These are phyloP conservation scores for Penicillium sp. DNA, from an alignment of 2,329 filamentous ascomycete genomes.

Conservation along the genomic window DNA sequence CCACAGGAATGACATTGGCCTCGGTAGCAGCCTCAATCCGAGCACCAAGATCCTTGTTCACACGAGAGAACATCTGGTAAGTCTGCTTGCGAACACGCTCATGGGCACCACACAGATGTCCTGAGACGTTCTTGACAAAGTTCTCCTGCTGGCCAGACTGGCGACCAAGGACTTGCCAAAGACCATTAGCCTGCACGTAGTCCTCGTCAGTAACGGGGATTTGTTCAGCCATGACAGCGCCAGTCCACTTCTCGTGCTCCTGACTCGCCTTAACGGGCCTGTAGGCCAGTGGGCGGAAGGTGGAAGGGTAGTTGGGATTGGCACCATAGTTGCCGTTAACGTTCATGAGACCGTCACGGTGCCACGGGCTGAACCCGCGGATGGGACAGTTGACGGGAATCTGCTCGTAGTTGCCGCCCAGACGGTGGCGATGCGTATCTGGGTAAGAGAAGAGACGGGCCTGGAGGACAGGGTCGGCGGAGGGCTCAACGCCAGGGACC, in stretches of 20 bases:
- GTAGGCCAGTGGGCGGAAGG: conserved; percentile 38
- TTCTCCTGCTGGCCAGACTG: conserved; percentile 60
- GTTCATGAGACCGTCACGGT: conserved; percentile 71
- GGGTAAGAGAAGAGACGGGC: conserved; percentile 70
- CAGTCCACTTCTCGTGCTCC: conserved; percentile 47
- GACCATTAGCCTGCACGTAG: conserved; percentile 44
- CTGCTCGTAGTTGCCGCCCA: conserved; percentile 65
- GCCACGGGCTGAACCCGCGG: conserved; percentile 61
- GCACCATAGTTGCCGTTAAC: conserved; percentile 64
- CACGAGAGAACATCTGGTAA: conserved; percentile 61
- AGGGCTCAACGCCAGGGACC: conserved; percentile 67
- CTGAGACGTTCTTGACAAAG: conserved; percentile 60
- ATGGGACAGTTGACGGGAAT: conserved; percentile 61
- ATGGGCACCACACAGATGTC: conserved; percentile 56
- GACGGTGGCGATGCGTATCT: conserved; percentile 65
- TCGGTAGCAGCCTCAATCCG: conserved; percentile 58
- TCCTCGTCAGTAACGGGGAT: conserved; percentile 46
- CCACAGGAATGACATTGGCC: conserved; percentile 25
- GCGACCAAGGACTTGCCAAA: conserved; percentile 47
- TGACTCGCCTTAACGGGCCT: conserved; percentile 43
- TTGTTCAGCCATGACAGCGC: conserved; percentile 40
- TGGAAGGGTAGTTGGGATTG: conserved; percentile 55
- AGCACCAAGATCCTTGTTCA: conserved; percentile 55
- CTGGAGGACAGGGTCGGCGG: conserved; percentile 69
- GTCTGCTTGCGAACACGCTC: conserved; percentile 58